Base-by-base conservation (phyloP, 169 alveolate genomes). In the Cryptosporidium parvum region DNA sequence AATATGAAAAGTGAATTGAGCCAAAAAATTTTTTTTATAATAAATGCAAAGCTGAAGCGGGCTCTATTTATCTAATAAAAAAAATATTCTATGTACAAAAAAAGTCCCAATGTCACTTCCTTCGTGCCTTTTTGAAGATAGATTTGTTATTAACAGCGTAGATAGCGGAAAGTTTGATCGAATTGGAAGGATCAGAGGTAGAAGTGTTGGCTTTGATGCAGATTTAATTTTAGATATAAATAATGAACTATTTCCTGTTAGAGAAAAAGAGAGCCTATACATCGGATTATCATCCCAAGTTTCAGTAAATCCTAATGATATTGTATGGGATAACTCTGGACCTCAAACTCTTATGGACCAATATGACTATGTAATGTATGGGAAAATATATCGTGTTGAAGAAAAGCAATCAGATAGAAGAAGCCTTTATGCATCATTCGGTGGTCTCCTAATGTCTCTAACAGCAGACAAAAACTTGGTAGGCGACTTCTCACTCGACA, bases 161-260 rank as follows among this genome's bases (percentile, higher is more conserved):
- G 98, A 96, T 92, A 95, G 93, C 87, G 95, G 97, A 35, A 96
- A 96, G 68, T 96, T 95, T 75, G 98, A 96, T 69, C 93, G 96
- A n/a, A 97, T 96, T 44, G 91, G 96, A 33, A 92, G 98, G 73
- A 93, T 96, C 10, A 86, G 93, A 67, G 98, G 96, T 53, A 95
- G 94, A 92, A 96, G 98, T 75, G 94, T 97, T 23, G 98, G 97
- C 42, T 96, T 95, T 75, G 98, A 96, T 85, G 98, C 98, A 16
- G 98, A 96, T 59, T 75, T 96, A 58, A 93, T 95, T 21, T 92
- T 96, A 56, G 98, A 96, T 85, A 93, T 96, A 45, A 95, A 96
- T 86, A 92, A 96, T 35, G 97, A 95, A 69, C 91, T 96, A 39
- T 94, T 95, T 71, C 97, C 96, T 35, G 97, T 96, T 6, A 89